A percentile compares a stretch with the other conserved stretches of the same genome.
Conservation (phyloP, 78 protist genomes). For the Dictyostelium firmibasis region DNA sequence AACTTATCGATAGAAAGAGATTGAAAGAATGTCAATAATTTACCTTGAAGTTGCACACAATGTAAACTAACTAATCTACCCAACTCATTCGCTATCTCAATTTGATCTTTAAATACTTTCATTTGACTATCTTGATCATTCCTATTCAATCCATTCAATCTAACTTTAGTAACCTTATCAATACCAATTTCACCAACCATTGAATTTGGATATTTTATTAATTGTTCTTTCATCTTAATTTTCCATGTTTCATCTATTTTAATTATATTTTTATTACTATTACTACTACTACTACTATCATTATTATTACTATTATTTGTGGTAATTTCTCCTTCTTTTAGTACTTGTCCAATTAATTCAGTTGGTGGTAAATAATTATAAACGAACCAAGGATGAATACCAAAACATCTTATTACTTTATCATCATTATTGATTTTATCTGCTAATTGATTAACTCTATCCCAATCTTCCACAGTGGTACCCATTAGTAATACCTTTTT, state of each 20-base stretch:
- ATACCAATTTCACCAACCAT: conserved; percentile 69
- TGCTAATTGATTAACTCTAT: conserved; percentile 25
- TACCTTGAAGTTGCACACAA: conserved; percentile 65
- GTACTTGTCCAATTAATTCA: conserved; percentile 4
- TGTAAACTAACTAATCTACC: conserved; percentile 42
- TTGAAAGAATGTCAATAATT: conserved; percentile 27
- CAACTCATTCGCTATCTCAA: conserved; percentile 12
- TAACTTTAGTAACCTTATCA: conserved; percentile 36
- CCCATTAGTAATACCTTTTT: conserved; percentile 28
- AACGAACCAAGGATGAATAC: conserved; percentile 72
- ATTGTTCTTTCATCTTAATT: neutral
- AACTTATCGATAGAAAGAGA: neutral
- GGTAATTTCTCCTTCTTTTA: neutral
- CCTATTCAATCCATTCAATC: conserved; percentile 2
- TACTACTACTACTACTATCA: neutral
- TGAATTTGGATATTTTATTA: conserved; percentile 35
- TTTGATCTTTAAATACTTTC: conserved; percentile 5
- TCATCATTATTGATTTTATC: neutral
- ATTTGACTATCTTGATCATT: conserved; percentile 37
- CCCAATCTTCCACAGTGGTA: conserved; percentile 66
- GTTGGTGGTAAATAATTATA: conserved; percentile 26
- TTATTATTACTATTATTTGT: neutral
- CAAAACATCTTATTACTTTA: conserved; percentile 17
- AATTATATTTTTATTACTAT: neutral
- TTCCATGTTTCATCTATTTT: conserved; percentile 7